Conservation (phyloP, 2,329 filamentous ascomycete species). For the Trichoderma sp. region DNA sequence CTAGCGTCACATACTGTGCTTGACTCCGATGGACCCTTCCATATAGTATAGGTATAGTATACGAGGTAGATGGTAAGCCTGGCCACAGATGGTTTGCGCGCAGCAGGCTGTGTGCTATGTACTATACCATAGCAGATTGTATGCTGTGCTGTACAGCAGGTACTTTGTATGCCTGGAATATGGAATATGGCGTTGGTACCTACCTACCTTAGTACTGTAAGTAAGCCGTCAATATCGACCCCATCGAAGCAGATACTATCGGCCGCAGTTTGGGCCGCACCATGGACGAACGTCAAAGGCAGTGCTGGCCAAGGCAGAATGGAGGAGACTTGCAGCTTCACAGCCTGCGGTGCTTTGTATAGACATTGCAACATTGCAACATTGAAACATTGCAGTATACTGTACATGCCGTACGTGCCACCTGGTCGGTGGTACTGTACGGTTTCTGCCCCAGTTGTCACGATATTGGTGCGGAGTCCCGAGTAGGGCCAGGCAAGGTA, state of each 20-base stretch:
- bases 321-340: neutral
- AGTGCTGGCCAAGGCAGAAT: constrained; percentile 10
- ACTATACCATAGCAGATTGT: too few relatives aligned
- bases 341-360: neutral
- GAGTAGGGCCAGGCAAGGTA: neutral
- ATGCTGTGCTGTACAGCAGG: neutral
- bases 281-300: neutral
- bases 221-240: neutral
- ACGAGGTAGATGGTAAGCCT: neutral
- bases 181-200: neutral
- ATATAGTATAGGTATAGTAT: too few relatives aligned
- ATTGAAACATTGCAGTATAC: too few relatives aligned
- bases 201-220: too few relatives aligned
- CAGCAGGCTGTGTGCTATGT: neutral
- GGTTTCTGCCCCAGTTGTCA: neutral
- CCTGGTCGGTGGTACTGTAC: neutral
- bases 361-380: too few relatives aligned
- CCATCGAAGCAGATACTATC: neutral
- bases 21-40: too few relatives aligned
- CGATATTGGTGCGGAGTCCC: neutral
- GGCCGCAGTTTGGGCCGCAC: constrained; percentile 6
- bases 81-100: neutral
- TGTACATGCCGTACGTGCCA: neutral
- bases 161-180: neutral
- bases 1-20: neutral